Base-by-base conservation (phyloP, 2,329 filamentous ascomycete species). In the Mariannaea elegans region DNA sequence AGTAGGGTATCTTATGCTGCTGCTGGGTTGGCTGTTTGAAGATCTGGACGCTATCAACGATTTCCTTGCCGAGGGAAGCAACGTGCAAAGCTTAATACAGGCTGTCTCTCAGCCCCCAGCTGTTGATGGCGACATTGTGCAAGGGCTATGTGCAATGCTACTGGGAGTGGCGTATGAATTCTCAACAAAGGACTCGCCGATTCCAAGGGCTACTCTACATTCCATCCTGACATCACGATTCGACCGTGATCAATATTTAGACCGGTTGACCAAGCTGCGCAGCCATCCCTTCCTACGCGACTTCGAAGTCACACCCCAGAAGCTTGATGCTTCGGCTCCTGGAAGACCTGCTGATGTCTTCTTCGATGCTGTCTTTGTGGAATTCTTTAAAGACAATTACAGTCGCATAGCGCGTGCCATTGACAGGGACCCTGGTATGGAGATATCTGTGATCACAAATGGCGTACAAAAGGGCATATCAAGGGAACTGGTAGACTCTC, bases 321-420 rank as follows among this genome's bases (percentile, higher is more conserved):
- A 86, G 62, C 77, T 87, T 7, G 83, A 84, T 64, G 78, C 78
- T 4, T 74, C 71, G 63, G 79, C 68, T 4, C 62, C 65, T 46
- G 84, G 76, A 69, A 75, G 85, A 77, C 66, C 94, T 7, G 91
- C 93, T 1, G 89, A 94, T 49, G 91, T 97, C 1, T 96, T 88
- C 73, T 95, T 98, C 64, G 93, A 97, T 67, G 84, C 87, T 45
- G 86, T 86, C 0, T 98, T 97, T 75, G 88, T 99, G 55, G 92
- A 97, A 61, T 97, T 98, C 70, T 87, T 97, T 70, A 97, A 97
- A 72, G 94, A 98, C 71, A 97, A 97, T 72, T 98, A 96, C 73
- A 94, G 91, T 70, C 90, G 94, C 8, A 80, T 97, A 58, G 81
- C 90, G 36, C 87, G 93, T 63, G 91, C 93, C 13, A 92, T 99